These are phyloP conservation scores for Citropsis articulata DNA, from an alignment of 345 rosid genomes.

Conservation along the genomic window DNA sequence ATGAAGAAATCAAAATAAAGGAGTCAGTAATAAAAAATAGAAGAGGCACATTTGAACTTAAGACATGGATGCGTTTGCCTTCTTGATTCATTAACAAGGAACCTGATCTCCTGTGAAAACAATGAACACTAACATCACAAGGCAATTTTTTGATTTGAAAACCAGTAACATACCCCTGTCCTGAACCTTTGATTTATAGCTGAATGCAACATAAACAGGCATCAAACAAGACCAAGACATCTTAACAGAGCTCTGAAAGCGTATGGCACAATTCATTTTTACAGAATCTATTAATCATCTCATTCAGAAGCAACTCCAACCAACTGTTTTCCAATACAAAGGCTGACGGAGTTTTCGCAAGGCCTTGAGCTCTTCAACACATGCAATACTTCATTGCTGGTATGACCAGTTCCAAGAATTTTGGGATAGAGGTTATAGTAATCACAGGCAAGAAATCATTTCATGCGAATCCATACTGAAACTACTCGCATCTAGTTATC, in stretches of 20 bases:
- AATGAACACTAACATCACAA: no score
- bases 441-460: constrained; percentile 38
- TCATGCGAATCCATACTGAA: constrained; percentile 28
- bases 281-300: background rate
- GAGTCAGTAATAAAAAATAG: no score
- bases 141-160: no score
- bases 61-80: no score
- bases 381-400: constrained; percentile 40
- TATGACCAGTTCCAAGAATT: constrained; percentile 39
- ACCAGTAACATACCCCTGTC: no score
- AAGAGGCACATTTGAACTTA: no score
- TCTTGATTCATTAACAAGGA: no score
- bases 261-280: background rate
- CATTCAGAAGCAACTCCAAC: constrained; percentile 37
- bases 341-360: constrained; percentile 46
- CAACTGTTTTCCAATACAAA: constrained; percentile 44
- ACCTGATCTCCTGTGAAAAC: no score
- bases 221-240: background rate
- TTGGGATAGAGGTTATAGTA: constrained; percentile 24
- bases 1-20: no score
- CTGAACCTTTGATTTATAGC: no score
- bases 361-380: constrained; percentile 47
- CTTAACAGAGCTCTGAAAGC: background rate
- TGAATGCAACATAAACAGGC: background rate
- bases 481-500: constrained; percentile 20